Percentiles rank a stretch among this genome's conserved stretches.
Evolutionary conservation across 257 asterid genomes (phyloP).

Genomic region (Lithospermum erythrorhizon): DNA sequence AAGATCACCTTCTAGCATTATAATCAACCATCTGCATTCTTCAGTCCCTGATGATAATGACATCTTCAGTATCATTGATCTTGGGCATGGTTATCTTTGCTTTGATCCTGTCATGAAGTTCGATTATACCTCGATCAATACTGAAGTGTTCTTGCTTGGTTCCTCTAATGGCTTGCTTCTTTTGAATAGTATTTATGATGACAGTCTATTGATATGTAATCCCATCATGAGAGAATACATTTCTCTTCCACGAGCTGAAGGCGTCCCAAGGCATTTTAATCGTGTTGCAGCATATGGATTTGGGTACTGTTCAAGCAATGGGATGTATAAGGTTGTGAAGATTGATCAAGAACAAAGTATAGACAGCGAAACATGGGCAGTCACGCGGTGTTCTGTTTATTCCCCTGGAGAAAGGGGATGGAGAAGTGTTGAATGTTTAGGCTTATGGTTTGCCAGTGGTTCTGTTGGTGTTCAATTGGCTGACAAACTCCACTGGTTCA

Average conservation of each 20-base stretch:
- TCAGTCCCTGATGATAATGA: not conserved
- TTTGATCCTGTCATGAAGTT: slow-evolving; percentile 2
- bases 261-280: slow-evolving; percentile 4
- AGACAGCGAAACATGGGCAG: slow-evolving; percentile 12
- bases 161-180: slow-evolving; percentile 20
- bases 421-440: slow-evolving; percentile 20
- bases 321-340: slow-evolving; percentile 33
- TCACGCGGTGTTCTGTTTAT: slow-evolving; percentile 24
- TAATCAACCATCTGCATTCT: not conserved
- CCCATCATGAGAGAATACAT: slow-evolving; percentile 27
- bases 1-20: slow-evolving; percentile 17
- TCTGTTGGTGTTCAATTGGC: slow-evolving; percentile 20
- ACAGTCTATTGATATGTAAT: slow-evolving; percentile 21
- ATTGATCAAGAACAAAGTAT: slow-evolving; percentile 28
- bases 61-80: slow-evolving; percentile 8
- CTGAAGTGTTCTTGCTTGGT: slow-evolving; percentile 11
- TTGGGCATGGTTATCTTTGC: slow-evolving; percentile 15
- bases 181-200: slow-evolving; percentile 4
- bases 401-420: slow-evolving; percentile 29
- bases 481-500: slow-evolving; percentile 44
- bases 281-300: slow-evolving; percentile 23
- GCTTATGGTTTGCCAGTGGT: slow-evolving; percentile 17
- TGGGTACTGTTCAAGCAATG: slow-evolving; percentile 19
- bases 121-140: not conserved
- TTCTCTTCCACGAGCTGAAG: slow-evolving; percentile 13